These are phyloP conservation scores for Ramalina intermedia DNA, from an alignment of 495 filamentous ascomycete species.

Conservation along the genomic window DNA sequence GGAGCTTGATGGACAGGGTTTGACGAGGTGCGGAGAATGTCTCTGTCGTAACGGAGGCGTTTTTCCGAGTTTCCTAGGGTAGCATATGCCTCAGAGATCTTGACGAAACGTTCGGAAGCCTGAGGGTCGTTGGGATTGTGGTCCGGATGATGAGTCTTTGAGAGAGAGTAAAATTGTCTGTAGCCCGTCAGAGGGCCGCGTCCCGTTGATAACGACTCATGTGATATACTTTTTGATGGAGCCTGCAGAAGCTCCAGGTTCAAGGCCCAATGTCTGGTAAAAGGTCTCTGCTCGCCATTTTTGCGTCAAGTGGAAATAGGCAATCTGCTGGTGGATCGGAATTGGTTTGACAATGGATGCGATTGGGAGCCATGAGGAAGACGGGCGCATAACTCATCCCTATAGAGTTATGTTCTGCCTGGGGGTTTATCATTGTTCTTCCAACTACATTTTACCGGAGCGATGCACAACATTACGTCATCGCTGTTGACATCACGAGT, in stretches of 20 bases:
- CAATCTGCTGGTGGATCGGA: too few relatives aligned
- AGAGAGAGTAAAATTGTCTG: constrained; percentile 83
- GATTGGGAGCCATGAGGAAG: too few relatives aligned
- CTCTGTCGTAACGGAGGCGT: constrained; percentile 66
- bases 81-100: constrained; percentile 76
- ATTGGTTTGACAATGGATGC: too few relatives aligned
- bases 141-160: constrained; percentile 89
- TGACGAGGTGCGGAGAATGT: constrained; percentile 30
- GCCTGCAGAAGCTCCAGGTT: constrained; percentile 45
- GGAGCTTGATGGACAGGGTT: neutral
- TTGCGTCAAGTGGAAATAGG: constrained; percentile 19
- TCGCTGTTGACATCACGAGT: too few relatives aligned
- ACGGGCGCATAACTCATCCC: too few relatives aligned
- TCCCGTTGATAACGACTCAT: too few relatives aligned
- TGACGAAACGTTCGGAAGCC: constrained; percentile 65
- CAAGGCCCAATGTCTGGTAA: constrained; percentile 72
- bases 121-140: constrained; percentile 62
- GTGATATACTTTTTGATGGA: constrained; percentile 70
- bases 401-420: too few relatives aligned
- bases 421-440: too few relatives aligned
- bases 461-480: too few relatives aligned
- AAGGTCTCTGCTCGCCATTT: constrained; percentile 23
- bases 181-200: constrained; percentile 9
- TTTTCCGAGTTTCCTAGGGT: constrained; percentile 55
- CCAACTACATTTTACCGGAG: too few relatives aligned